Base-by-base conservation (phyloP, 306 rosid species). In the Dalbergia cochinchinensis region DNA sequence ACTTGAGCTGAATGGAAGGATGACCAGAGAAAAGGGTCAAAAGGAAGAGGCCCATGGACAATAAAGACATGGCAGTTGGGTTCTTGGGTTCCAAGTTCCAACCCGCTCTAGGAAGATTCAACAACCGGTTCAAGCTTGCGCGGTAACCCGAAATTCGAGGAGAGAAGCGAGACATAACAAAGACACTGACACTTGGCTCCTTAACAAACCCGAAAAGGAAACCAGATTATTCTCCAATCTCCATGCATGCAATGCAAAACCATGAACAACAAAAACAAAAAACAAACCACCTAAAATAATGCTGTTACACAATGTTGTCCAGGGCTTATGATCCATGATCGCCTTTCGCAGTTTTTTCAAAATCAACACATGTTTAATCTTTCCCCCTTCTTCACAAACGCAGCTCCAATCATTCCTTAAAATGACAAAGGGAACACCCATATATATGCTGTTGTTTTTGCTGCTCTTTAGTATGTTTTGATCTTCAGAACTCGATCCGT, bases 101-200 rank as follows among this genome's bases (percentile, higher is more conserved):
- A 53, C 26, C 34, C 62, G 69, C 31, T 1, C 31, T 45, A 11
- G 7, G 31, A 39, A 33, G 18, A 20, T 54, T 8, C 18, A 78
- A 65, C 69, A 8, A 78, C 50, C 74, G 50, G 65, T 51, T 76
- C 44, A 7, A 26, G 34, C 58, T 71, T 89, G 85, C 88, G 84
- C 86, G 96, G 94, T 78, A 86, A 92, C 74, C 96, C 97, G 84
- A 82, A 51, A 81, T 18, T 73, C 12, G 73, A 81, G 96, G 90
- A 78, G 59, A 69, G 35, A 16, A 78, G 35, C 35, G 42, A 20
- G 57, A 78, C 33, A 71, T 0, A 11, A 63, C 8, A 48, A 35
- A 51, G 31, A 71, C 51, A 80, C 44, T 42, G 59, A 81, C 83
- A 82, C 78, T 77, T 87, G 86, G 77, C 73, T 62, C 35, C 66